Evolutionary conservation across 2,329 filamentous ascomycete species (phyloP).

Genomic region (Alternaria triticimaculans): DNA sequence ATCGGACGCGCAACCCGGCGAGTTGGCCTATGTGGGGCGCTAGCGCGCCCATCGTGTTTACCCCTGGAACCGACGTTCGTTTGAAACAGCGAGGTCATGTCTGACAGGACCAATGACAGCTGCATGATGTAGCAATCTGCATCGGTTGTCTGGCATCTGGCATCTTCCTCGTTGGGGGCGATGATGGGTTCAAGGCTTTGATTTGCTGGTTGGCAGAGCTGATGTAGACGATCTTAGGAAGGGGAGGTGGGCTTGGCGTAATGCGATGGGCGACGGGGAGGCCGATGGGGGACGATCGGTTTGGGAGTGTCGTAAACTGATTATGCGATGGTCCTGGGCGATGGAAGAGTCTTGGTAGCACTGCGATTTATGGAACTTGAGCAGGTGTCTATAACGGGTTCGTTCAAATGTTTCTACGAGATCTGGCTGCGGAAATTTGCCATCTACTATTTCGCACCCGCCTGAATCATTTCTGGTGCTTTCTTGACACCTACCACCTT

Average conservation of each 20-base stretch:
- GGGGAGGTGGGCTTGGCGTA: not conserved
- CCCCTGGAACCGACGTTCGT: slow-evolving; percentile 7
- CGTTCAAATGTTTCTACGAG: not conserved
- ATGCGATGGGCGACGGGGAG: not conserved
- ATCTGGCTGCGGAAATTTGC: not conserved
- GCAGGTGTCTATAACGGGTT: not conserved
- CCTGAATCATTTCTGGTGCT: slow-evolving; percentile 34
- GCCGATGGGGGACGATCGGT: not conserved
- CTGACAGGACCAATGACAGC: slow-evolving; percentile 4
- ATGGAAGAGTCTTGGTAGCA: not conserved
- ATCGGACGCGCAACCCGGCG: not conserved
- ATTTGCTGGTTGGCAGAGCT: not conserved
- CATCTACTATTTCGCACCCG: not conserved
- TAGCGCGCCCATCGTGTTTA: not conserved
- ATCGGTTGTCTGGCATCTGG: not conserved
- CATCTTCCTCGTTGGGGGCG: not conserved
- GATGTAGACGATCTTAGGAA: not conserved
- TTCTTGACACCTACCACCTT: slow-evolving; percentile 26
- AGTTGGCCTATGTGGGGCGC: not conserved
- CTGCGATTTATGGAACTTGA: not conserved
- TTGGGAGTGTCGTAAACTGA: not conserved
- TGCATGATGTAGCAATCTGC: not conserved
- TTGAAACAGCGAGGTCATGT: slow-evolving; percentile 10
- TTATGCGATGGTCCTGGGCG: not conserved
- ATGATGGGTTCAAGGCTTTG: not conserved